Evolutionary conservation across 164 flowering plant species (phyloP), one percentile per base, ranked within the genome.

Genomic region (Magnolia changhungtana): DNA sequence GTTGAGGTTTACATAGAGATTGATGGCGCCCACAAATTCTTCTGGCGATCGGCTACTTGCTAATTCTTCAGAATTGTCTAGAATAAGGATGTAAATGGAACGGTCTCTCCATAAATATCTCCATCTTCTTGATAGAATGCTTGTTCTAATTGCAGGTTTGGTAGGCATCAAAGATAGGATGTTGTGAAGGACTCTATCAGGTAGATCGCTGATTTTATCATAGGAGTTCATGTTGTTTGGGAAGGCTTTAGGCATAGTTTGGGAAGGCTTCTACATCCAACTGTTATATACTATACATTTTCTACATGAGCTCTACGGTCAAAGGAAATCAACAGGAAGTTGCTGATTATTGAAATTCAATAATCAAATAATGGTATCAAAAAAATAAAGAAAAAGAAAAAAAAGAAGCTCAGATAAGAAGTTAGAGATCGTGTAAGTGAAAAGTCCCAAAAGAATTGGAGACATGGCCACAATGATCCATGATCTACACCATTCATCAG

Each of bases 51-150:
- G 65, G 20, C 19, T 64, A 1, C 19, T 16, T 7, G 72, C 66
- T 16, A 77, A 72, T 8, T 77, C 72, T 29, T 72, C 55, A 13
- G 75, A 75, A 6, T 66, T 72, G 72, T 77, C 72, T 29, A 77
- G 52, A 66, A 14, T 9, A 2, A 58, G 16, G 11, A 52, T 45
- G 8, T 77, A 59, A 11, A 51, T 13, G 63, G 14, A 66, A n/a
- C 29, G 1, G 23, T 13, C 1, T 20, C 31, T 21, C 45, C 72
- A 72, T 9, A 65, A 27, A 19, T 66, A 31, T 67, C 55, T 77
- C 79, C 79, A 77, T 52, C 72, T 71, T 21, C 50, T 72, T 2
- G 66, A 71, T 11, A 77, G 74, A 64, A 63, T 49, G 51, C 74
- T 77, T 7, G 74, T 65, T 71, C 52, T 72, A 18, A 16, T 49